phyloP scores from a whole-genome alignment of 169 alveolate species.

The Theileria equi region DNA sequence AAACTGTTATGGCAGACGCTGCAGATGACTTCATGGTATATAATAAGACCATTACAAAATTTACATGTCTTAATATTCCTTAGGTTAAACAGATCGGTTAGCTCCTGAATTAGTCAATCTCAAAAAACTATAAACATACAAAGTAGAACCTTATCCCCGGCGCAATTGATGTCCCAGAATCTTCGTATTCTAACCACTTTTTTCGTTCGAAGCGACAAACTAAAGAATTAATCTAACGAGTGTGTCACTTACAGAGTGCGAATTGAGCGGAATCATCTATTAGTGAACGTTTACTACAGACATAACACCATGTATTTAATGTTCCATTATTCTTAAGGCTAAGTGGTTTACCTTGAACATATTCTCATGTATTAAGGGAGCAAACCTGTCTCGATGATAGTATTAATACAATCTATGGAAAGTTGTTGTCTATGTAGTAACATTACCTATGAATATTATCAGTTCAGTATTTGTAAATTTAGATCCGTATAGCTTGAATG shows the following conservation, averaged over 20 bases:
- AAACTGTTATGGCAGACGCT: constrained; percentile 1
- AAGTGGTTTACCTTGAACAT: constrained; percentile 9
- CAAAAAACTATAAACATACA: not conserved
- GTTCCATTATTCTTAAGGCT: constrained; percentile 1
- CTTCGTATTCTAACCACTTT: constrained; percentile 26
- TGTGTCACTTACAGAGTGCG: constrained; percentile 17
- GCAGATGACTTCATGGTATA: constrained; percentile 10
- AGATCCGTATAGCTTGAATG: not conserved
- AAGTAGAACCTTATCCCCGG: constrained; percentile 52
- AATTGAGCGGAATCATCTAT: constrained; percentile 1
- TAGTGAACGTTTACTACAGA: constrained; percentile 14
- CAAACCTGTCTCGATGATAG: constrained; percentile 10
- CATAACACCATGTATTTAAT: constrained; percentile 10
- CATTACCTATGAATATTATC: constrained; percentile 11
- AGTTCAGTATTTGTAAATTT: constrained; percentile 19
- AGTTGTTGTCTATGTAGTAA: not conserved
- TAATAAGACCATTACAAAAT: constrained; percentile 15
- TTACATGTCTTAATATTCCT: constrained; percentile 9
- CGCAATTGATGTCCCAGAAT: not conserved
- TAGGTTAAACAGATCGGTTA: constrained; percentile 7
- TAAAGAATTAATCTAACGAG: not conserved
- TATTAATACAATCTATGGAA: constrained; percentile 8
- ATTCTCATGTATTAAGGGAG: not conserved
- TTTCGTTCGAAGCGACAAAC: constrained; percentile 23
- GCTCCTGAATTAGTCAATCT: constrained; percentile 5